Conservation (phyloP, 2,329 filamentous ascomycete species). For the Fusarium hainanense region DNA sequence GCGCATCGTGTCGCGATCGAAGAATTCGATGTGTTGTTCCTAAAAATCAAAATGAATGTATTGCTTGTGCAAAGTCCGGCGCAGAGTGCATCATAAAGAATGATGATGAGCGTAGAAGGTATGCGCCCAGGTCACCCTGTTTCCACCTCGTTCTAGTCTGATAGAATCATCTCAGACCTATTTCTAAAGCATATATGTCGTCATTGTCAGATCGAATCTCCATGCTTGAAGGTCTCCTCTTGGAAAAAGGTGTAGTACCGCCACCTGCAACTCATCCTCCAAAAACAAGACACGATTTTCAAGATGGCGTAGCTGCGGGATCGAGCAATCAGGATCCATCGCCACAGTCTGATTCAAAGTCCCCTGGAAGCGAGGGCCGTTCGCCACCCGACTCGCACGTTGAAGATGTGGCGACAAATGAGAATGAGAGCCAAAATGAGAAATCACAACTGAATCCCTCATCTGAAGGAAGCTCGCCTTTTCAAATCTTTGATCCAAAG, state of each 20-base stretch:
- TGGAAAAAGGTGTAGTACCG: constrained; percentile 60
- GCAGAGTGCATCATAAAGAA: constrained; percentile 67
- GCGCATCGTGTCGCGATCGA: constrained; percentile 63
- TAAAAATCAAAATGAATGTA: constrained; percentile 61
- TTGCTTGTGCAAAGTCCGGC: constrained; percentile 63
- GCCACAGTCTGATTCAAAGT: constrained; percentile 18
- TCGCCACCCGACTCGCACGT: constrained; percentile 50
- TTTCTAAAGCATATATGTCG: constrained; percentile 68
- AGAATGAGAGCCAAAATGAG: constrained; percentile 41
- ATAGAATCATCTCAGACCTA: constrained; percentile 55
- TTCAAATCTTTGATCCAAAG: constrained; percentile 54
- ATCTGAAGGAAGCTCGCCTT: constrained; percentile 48
- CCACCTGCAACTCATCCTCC: constrained; percentile 65
- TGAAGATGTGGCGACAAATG: constrained; percentile 47
- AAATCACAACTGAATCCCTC: constrained; percentile 37
- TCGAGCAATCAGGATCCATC: constrained; percentile 13
- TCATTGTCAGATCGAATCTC: constrained; percentile 65
- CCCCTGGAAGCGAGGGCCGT: constrained; percentile 40
- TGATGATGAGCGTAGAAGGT: constrained; percentile 67
- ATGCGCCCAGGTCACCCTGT: constrained; percentile 21
- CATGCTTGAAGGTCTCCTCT: constrained; percentile 63
- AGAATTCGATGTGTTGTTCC: constrained; percentile 64
- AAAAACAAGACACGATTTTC: constrained; percentile 59
- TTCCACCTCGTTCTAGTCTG: not conserved
- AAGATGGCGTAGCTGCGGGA: constrained; percentile 31